phyloP scores from a whole-genome alignment of 257 asterid species.

The Gentiana straminea region DNA sequence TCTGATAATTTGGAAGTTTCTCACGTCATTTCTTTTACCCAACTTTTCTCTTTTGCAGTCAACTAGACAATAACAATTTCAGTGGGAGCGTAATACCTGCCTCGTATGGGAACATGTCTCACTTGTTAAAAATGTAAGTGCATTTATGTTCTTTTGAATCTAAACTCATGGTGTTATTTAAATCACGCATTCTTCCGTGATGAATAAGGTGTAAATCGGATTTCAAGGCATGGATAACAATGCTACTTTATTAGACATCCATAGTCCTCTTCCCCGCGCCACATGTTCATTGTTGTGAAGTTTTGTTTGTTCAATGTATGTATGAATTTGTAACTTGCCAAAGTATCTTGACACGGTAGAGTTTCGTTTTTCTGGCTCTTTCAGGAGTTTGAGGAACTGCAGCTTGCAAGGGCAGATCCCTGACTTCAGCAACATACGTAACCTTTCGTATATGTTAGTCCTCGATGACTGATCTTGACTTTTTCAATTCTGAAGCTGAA shows the following conservation, averaged over 20 bases:
- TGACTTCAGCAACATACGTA: conserved; percentile 52
- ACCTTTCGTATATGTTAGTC: conserved; percentile 72
- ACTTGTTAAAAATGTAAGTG: conserved; percentile 71
- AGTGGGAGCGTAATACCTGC: conserved; percentile 56
- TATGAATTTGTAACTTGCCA: no score
- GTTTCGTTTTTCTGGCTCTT: conserved; percentile 12
- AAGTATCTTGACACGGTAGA: no score
- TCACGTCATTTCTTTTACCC: conserved; percentile 1
- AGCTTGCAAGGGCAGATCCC: conserved; percentile 80
- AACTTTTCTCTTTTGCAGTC: conserved; percentile 39
- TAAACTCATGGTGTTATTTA: no score
- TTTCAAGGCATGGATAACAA: no score
- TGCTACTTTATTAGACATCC: no score
- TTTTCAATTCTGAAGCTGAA: no score
- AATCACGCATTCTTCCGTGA: no score
- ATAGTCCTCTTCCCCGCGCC: no score
- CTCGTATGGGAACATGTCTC: conserved; percentile 63
- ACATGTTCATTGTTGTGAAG: no score
- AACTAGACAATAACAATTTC: conserved; percentile 81
- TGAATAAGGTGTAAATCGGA: no score
- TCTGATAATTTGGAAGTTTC: not conserved
- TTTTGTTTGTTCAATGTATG: no score
- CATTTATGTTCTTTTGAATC: not conserved
- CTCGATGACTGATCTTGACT: not conserved
- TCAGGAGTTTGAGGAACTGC: conserved; percentile 99